A percentile compares a stretch with the other conserved stretches of the same genome.
phyloP scores from a whole-genome alignment of 2,329 filamentous ascomycete species.

The Hypoxylon sp. region DNA sequence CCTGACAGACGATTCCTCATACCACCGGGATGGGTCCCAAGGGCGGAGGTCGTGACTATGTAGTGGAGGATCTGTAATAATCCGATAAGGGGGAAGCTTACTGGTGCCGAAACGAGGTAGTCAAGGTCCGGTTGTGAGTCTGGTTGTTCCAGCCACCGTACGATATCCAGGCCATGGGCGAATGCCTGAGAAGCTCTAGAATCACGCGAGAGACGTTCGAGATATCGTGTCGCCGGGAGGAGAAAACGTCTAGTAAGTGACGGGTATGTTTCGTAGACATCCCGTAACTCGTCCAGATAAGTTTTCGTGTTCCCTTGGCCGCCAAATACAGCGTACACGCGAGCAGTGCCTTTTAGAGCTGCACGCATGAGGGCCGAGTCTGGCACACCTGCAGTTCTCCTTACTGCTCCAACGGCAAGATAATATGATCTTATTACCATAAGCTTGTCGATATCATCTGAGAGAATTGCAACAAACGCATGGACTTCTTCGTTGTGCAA shows the following conservation, averaged over 20 bases:
- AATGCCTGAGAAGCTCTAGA: constrained; percentile 44
- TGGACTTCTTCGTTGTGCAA: constrained; percentile 42
- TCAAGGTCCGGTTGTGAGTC: constrained; percentile 51
- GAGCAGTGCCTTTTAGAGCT: constrained; percentile 41
- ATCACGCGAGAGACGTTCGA: constrained; percentile 44
- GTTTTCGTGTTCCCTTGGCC: constrained; percentile 49
- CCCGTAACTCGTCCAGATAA: constrained; percentile 46
- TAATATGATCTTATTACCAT: constrained; percentile 43
- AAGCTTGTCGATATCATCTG: constrained; percentile 35
- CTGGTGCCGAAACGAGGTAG: constrained; percentile 56
- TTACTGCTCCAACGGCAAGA: constrained; percentile 35
- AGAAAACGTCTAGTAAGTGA: constrained; percentile 40
- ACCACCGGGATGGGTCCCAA: constrained; percentile 52
- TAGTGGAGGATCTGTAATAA: constrained; percentile 55
- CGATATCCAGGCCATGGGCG: constrained; percentile 52
- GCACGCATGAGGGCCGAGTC: constrained; percentile 43
- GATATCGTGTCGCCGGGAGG: constrained; percentile 34
- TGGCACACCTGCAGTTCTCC: constrained; percentile 30
- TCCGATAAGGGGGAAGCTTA: constrained; percentile 59
- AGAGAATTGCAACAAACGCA: constrained; percentile 34
- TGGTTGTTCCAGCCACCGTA: constrained; percentile 50
- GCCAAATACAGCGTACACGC: constrained; percentile 45
- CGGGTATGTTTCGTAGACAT: constrained; percentile 44
- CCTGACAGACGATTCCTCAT: constrained; percentile 48
- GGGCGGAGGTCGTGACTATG: constrained; percentile 51